These are phyloP conservation scores for Penicillium argentinense DNA, from an alignment of 495 filamentous ascomycete species.

Conservation along the genomic window DNA sequence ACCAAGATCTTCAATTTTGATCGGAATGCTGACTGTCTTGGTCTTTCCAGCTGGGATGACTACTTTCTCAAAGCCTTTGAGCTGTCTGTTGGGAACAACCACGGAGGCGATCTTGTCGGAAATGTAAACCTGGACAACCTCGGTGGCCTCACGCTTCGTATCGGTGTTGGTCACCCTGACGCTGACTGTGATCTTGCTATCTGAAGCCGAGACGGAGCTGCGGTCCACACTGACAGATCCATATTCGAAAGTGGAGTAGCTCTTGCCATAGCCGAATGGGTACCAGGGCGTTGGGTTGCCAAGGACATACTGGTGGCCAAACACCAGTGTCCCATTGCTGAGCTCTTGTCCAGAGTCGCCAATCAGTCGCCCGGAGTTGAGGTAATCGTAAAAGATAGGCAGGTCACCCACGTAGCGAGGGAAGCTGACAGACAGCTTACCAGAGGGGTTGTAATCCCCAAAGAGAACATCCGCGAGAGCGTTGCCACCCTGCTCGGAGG, in stretches of 20 bases:
- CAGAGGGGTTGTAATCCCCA: conserved; percentile 63
- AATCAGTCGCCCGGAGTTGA: conserved; percentile 59
- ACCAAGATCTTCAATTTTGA: conserved; percentile 52
- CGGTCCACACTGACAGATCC: conserved; percentile 46
- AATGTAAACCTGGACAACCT: conserved; percentile 71
- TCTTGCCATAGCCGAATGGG: conserved; percentile 68
- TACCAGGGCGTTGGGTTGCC: conserved; percentile 57
- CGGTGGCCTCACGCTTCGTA: conserved; percentile 54
- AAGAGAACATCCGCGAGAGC: conserved; percentile 68
- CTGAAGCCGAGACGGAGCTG: conserved; percentile 40
- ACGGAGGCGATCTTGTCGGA: conserved; percentile 60
- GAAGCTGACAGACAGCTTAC: conserved; percentile 68
- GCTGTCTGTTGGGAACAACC: conserved; percentile 61
- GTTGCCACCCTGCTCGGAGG: conserved; percentile 60
- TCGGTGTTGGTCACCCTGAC: conserved; percentile 57
- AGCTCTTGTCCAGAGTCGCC: conserved; percentile 48
- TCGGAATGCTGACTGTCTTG: conserved; percentile 53
- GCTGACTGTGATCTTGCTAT: conserved; percentile 45
- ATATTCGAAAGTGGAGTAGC: conserved; percentile 63
- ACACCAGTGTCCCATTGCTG: conserved; percentile 59
- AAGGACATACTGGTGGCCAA: conserved; percentile 67
- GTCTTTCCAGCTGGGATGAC: conserved; percentile 58
- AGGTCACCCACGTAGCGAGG: conserved; percentile 63
- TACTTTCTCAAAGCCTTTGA: conserved; percentile 72
- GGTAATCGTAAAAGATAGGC: conserved; percentile 70